Conservation (phyloP, 768 basidiomycete genomes). For the Lentinula raphanica region DNA sequence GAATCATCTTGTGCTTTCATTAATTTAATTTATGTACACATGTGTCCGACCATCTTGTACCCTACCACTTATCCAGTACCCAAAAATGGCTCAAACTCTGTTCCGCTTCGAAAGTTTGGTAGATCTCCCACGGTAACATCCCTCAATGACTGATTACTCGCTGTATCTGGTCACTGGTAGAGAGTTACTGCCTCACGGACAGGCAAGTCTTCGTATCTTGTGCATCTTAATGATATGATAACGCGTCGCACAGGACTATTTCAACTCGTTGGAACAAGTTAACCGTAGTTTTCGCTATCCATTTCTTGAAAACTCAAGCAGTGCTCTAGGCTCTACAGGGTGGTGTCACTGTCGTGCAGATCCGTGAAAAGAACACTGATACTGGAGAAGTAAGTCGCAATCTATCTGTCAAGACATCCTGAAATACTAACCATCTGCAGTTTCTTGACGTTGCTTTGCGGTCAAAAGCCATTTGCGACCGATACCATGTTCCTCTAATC, state of each 20-base stretch:
- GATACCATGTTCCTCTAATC: slow-evolving; percentile 75
- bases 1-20: not conserved
- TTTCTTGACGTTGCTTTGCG: slow-evolving; percentile 70
- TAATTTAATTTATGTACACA: not conserved
- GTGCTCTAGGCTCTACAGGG: slow-evolving; percentile 64
- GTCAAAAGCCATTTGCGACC: slow-evolving; percentile 68
- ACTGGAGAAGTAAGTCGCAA: slow-evolving; percentile 58
- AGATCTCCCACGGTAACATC: not conserved
- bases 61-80: not conserved
- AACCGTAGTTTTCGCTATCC: not conserved
- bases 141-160: slow-evolving; percentile 48
- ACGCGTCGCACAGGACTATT: slow-evolving; percentile 47
- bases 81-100: too few relatives aligned
- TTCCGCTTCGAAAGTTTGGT: too few relatives aligned
- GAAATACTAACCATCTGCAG: slow-evolving; percentile 29
- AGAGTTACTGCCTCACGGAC: slow-evolving; percentile 67
- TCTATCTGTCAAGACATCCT: not conserved
- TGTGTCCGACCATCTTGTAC: not conserved
- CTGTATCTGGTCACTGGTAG: slow-evolving; percentile 88
- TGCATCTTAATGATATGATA: not conserved
- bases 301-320: not conserved
- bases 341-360: slow-evolving; percentile 86
- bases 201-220: slow-evolving; percentile 37
- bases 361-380: slow-evolving; percentile 80
- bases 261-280: slow-evolving; percentile 72